Percentiles rank a stretch among this genome's conserved stretches.
Evolutionary conservation across 345 rosid species (phyloP).

Genomic region (Mallotus nudiflorus): DNA sequence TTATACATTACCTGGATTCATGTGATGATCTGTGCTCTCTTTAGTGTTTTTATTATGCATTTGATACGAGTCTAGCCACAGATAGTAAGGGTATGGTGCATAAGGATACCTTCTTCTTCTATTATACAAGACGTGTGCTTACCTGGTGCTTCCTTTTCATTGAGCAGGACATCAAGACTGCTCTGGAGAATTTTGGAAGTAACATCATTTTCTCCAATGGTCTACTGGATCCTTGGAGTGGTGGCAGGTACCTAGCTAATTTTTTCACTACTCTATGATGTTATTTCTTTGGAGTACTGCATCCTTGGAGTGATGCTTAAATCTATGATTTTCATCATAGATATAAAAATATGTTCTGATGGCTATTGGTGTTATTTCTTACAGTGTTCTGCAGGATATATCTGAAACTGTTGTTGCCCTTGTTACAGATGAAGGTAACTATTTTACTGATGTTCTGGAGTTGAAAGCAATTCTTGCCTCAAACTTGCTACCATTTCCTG

Average conservation of each 20-base stretch:
- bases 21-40: background rate
- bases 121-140: background rate
- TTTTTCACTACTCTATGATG: background rate
- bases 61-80: background rate
- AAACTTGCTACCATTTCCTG: background rate
- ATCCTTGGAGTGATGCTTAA: too few relatives aligned
- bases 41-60: background rate
- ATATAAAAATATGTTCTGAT: conserved; percentile 12
- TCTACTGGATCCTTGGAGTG: conserved; percentile 96
- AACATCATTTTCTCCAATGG: conserved; percentile 96
- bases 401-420: conserved; percentile 79
- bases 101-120: background rate
- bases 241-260: conserved; percentile 59
- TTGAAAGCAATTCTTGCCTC: background rate
- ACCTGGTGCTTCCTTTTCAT: conserved; percentile 5
- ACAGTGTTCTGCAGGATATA: conserved; percentile 79
- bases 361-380: conserved; percentile 23
- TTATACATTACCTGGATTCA: background rate
- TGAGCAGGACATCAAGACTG: conserved; percentile 67
- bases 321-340: too few relatives aligned
- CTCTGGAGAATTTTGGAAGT: conserved; percentile 70
- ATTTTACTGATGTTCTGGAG: conserved; percentile 13
- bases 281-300: too few relatives aligned
- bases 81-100: background rate
- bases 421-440: conserved; percentile 80